phyloP scores from a whole-genome alignment of 768 basidiomycete genomes.

The Phaeotremella skinneri region DNA sequence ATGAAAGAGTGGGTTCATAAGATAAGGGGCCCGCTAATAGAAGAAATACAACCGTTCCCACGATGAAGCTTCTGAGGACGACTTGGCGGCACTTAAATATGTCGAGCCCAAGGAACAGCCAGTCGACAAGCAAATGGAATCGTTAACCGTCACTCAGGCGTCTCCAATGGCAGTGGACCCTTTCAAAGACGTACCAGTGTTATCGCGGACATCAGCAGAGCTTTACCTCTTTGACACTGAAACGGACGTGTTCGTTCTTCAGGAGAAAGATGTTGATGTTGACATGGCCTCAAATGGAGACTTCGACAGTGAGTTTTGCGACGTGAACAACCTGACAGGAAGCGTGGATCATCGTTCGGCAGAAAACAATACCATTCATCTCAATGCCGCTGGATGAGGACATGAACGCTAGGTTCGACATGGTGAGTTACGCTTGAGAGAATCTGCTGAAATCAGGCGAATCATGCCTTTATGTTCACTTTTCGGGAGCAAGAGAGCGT shows the following conservation, averaged over 20 bases:
- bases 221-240: constrained; percentile 54
- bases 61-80: constrained; percentile 64
- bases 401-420: constrained; percentile 44
- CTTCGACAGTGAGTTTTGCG: constrained; percentile 46
- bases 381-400: constrained; percentile 49
- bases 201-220: constrained; percentile 46
- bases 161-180: constrained; percentile 24
- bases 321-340: constrained; percentile 12
- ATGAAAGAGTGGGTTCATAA: constrained; percentile 58
- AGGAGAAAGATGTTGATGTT: constrained; percentile 50
- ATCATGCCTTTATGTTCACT: constrained; percentile 82
- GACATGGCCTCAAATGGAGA: constrained; percentile 49
- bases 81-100: constrained; percentile 73
- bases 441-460: constrained; percentile 29
- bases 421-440: constrained; percentile 16
- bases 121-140: constrained; percentile 14
- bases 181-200: constrained; percentile 45
- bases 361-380: constrained; percentile 40
- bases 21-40: constrained; percentile 6
- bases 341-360: constrained; percentile 50
- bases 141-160: constrained; percentile 20
- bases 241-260: constrained; percentile 54
- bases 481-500: constrained; percentile 59
- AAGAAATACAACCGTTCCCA: constrained; percentile 77
- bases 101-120: constrained; percentile 36